Percentiles rank a stretch among this genome's conserved stretches.
Conservation (phyloP, 495 filamentous ascomycete species). For the Mycothermus thermophilus region DNA sequence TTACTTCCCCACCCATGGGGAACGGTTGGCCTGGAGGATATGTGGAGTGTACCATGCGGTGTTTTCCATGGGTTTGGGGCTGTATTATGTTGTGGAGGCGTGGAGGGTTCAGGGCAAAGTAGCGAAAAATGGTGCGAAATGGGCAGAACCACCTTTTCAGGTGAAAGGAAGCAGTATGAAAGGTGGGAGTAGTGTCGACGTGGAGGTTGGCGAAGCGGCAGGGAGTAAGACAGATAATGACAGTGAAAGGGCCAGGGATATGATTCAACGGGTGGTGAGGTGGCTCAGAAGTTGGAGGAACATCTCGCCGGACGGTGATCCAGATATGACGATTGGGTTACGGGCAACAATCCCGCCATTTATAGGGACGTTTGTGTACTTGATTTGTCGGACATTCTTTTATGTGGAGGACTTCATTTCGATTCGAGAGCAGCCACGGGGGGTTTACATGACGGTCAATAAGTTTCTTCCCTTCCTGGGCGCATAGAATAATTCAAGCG, state of each 20-base stretch:
- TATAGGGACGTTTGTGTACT: not conserved
- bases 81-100: too few species aligned
- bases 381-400: not conserved
- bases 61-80: not conserved
- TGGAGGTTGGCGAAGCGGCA: not conserved
- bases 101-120: not conserved
- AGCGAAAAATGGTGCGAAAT: not conserved
- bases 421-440: slow-evolving; percentile 1
- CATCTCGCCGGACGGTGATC: slow-evolving; percentile 3
- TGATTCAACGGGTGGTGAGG: not conserved
- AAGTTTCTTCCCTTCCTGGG: slow-evolving; percentile 5
- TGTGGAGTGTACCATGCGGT: slow-evolving; percentile 1
- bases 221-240: not conserved
- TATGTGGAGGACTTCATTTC: slow-evolving; percentile 3
- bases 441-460: slow-evolving; percentile 1
- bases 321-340: slow-evolving; percentile 1
- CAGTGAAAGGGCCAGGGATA: not conserved
- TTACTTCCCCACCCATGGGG: slow-evolving; percentile 7
- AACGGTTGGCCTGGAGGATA: slow-evolving; percentile 4
- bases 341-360: not conserved
- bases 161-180: too few species aligned
- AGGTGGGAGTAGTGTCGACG: not conserved
- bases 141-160: not conserved
- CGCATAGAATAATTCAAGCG: too few species aligned
- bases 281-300: not conserved